A percentile compares a stretch with the other conserved stretches of the same genome.
These are phyloP conservation scores for Toxicodendron radicans DNA, from an alignment of 345 rosid species.

Conservation along the genomic window DNA sequence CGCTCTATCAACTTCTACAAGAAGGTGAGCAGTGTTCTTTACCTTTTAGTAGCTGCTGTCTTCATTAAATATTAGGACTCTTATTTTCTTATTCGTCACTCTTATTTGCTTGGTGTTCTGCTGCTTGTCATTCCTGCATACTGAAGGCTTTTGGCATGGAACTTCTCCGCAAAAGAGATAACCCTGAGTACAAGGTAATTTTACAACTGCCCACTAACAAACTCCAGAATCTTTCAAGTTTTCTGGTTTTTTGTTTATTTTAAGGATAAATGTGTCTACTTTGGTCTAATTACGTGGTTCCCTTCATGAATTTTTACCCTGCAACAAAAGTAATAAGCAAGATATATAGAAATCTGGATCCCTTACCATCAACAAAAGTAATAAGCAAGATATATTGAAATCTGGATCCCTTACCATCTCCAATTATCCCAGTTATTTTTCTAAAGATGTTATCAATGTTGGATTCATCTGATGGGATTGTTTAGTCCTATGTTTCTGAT, in stretches of 20 bases:
- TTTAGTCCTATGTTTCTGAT: neutral
- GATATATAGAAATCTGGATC: too few species aligned
- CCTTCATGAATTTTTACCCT: neutral
- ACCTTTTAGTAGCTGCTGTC: neutral
- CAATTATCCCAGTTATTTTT: neutral
- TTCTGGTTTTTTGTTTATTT: neutral
- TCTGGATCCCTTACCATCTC: neutral
- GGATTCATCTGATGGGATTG: constrained; percentile 12
- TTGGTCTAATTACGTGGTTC: neutral
- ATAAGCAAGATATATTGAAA: too few species aligned
- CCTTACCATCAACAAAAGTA: too few species aligned
- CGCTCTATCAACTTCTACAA: constrained; percentile 85
- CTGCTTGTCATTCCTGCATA: constrained; percentile 16
- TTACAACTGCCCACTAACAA: neutral
- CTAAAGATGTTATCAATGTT: neutral
- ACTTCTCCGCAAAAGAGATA: constrained; percentile 85
- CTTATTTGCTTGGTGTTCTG: constrained; percentile 3
- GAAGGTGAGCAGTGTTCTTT: constrained; percentile 55
- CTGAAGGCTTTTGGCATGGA: constrained; percentile 96
- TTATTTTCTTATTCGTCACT: neutral
- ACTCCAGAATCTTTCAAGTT: neutral
- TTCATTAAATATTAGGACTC: neutral
- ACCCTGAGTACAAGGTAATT: constrained; percentile 87
- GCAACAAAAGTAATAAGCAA: neutral
- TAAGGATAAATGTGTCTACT: neutral